Evolutionary conservation across 2,329 filamentous ascomycete species (phyloP).

Genomic region (Diaporthe australafricana): DNA sequence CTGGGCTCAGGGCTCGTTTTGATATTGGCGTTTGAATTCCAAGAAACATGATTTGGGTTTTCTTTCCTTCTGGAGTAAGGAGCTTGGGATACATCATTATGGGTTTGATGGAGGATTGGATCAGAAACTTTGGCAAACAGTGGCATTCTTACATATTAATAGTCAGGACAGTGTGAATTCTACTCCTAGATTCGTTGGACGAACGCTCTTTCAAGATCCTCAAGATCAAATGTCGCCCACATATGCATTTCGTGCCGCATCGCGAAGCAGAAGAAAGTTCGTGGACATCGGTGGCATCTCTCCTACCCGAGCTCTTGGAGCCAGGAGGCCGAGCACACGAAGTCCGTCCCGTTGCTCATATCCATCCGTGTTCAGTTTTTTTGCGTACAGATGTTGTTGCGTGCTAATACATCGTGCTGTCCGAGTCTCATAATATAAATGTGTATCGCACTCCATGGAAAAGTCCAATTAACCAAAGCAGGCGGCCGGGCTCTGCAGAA

Average conservation of each 20-base stretch:
- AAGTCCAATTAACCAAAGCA: not conserved
- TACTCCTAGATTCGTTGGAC: not conserved
- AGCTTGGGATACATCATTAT: not conserved
- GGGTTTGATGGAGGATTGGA: not conserved
- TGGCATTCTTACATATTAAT: not conserved
- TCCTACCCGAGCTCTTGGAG: too few species aligned
- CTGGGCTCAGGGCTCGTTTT: conserved; percentile 22
- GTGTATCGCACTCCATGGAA: not conserved
- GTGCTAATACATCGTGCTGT: too few species aligned
- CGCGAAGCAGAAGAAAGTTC: too few species aligned
- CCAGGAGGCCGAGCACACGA: too few species aligned
- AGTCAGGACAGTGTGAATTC: not conserved
- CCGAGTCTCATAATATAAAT: not conserved
- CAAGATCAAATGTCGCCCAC: not conserved
- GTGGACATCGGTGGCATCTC: too few species aligned
- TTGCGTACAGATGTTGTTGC: too few species aligned
- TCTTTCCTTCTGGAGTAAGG: not conserved
- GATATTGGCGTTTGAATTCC: not conserved
- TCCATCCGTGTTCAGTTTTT: not conserved
- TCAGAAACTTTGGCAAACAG: not conserved
- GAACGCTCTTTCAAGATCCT: not conserved
- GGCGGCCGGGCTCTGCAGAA: not conserved
- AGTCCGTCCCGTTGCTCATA: too few species aligned
- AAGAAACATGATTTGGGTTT: not conserved
- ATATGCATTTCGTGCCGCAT: not conserved